Evolutionary conservation across 1,284 basidiomycete species (phyloP).

Genomic region (Trichosporon sp.): DNA sequence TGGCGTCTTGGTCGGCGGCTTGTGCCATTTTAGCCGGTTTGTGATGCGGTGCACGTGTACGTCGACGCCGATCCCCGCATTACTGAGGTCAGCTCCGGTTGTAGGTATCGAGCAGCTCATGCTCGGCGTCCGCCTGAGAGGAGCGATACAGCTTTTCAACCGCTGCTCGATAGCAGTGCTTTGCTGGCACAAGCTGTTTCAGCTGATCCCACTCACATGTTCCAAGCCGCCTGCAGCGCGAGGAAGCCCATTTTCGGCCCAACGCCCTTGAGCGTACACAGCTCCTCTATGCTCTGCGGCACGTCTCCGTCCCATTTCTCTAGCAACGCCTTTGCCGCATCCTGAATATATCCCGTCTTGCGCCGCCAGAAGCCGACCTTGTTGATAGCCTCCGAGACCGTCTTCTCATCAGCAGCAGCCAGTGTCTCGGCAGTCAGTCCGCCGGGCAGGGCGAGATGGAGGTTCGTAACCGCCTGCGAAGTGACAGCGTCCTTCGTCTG

Average conservation of each 20-base stretch:
- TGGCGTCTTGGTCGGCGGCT: slow-evolving; percentile 70
- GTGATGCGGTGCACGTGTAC: slow-evolving; percentile 94
- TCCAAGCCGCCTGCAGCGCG: slow-evolving; percentile 76
- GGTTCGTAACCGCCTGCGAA: slow-evolving; percentile 69
- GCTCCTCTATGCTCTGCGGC: slow-evolving; percentile 75
- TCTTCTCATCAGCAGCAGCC: slow-evolving; percentile 58
- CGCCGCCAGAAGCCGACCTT: slow-evolving; percentile 92
- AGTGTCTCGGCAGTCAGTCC: slow-evolving; percentile 70
- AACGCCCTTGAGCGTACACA: slow-evolving; percentile 77
- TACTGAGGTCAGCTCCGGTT: slow-evolving; percentile 51
- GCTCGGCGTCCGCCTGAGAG: too few relatives aligned
- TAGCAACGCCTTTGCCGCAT: slow-evolving; percentile 65
- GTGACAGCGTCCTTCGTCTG: slow-evolving; percentile 91
- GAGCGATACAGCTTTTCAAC: too few relatives aligned
- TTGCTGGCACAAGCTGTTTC: too few relatives aligned
- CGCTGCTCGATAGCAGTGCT: too few relatives aligned
- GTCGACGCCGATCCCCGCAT: slow-evolving; percentile 93
- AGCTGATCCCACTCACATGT: slow-evolving; percentile 55
- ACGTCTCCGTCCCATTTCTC: slow-evolving; percentile 60
- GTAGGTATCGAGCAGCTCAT: too few relatives aligned
- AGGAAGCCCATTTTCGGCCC: slow-evolving; percentile 92
- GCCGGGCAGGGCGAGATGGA: slow-evolving; percentile 68
- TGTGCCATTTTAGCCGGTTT: slow-evolving; percentile 87
- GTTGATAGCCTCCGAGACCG: slow-evolving; percentile 67
- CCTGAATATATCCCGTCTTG: slow-evolving; percentile 69